These are phyloP conservation scores for Suaeda aralocaspica DNA, from an alignment of 148 eudicot genomes.

Conservation along the genomic window DNA sequence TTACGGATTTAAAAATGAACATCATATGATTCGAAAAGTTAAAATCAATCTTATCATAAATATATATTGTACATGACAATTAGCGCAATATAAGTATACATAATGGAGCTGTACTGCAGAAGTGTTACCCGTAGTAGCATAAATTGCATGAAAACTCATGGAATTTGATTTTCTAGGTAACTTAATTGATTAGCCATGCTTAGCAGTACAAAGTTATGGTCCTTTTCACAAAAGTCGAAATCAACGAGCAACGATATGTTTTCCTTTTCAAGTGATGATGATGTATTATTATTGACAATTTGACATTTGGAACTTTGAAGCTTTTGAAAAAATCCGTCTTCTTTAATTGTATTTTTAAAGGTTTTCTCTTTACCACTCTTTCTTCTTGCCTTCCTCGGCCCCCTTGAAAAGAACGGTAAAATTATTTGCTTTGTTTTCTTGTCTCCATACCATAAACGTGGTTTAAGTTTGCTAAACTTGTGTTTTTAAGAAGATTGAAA, in stretches of 20 bases:
- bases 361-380: not conserved
- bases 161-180: no score
- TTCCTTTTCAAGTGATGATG: slow-evolving; percentile 30
- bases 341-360: no score
- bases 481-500: no score
- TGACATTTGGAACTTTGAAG: slow-evolving; percentile 1
- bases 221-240: slow-evolving; percentile 18
- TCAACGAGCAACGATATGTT: slow-evolving; percentile 18
- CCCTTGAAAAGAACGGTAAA: slow-evolving; percentile 6
- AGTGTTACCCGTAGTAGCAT: no score
- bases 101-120: no score
- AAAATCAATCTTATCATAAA: no score
- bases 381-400: slow-evolving; percentile 3
- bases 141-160: no score
- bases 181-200: not conserved
- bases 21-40: no score
- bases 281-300: slow-evolving; percentile 20
- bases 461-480: no score
- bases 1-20: no score
- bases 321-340: not conserved
- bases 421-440: slow-evolving; percentile 10
- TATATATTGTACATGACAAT: no score
- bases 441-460: slow-evolving; percentile 7
- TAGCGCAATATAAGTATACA: no score
- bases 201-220: not conserved